Percentiles rank a stretch among this genome's conserved stretches.
Evolutionary conservation across 2,329 filamentous ascomycete genomes (phyloP).

Genomic region (Pseudogymnoascus sp.): DNA sequence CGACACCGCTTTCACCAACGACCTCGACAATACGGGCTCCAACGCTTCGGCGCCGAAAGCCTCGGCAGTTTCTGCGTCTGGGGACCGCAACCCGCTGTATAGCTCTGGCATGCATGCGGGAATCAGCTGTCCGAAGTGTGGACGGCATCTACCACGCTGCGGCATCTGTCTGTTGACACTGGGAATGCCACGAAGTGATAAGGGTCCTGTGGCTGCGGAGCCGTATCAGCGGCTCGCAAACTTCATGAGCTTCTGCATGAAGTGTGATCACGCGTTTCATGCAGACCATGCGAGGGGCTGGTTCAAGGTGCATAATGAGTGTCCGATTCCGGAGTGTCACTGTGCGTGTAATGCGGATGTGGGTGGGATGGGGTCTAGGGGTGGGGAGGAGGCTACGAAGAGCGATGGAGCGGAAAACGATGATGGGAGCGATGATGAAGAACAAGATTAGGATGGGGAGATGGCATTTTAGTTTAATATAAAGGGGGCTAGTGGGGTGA

Average conservation of each 20-base stretch:
- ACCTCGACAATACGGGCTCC: conserved; percentile 22
- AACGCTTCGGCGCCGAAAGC: conserved; percentile 16
- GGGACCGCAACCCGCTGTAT: conserved; percentile 47
- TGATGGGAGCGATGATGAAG: not conserved
- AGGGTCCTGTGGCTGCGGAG: conserved; percentile 35
- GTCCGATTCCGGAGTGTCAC: conserved; percentile 61
- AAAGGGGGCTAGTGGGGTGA: not conserved
- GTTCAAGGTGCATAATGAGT: conserved; percentile 59
- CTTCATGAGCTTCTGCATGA: conserved; percentile 63
- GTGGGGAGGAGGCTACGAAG: not conserved
- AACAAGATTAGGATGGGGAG: not conserved
- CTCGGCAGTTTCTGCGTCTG: conserved; percentile 10
- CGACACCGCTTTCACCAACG: conserved; percentile 50
- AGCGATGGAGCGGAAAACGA: not conserved
- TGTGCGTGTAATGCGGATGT: conserved; percentile 44
- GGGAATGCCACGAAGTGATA: conserved; percentile 55
- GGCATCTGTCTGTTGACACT: conserved; percentile 62
- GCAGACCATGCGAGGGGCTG: conserved; percentile 60
- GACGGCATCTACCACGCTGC: conserved; percentile 59
- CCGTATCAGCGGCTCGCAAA: conserved; percentile 41
- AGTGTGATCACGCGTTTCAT: conserved; percentile 62
- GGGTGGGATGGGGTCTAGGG: not conserved
- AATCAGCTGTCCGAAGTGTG: conserved; percentile 60
- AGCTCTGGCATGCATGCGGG: conserved; percentile 52
- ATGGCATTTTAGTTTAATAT: not conserved